Percentiles rank a stretch among this genome's conserved stretches.
Evolutionary conservation across 2,329 filamentous ascomycete species (phyloP).

Genomic region (Penicillium sp.): DNA sequence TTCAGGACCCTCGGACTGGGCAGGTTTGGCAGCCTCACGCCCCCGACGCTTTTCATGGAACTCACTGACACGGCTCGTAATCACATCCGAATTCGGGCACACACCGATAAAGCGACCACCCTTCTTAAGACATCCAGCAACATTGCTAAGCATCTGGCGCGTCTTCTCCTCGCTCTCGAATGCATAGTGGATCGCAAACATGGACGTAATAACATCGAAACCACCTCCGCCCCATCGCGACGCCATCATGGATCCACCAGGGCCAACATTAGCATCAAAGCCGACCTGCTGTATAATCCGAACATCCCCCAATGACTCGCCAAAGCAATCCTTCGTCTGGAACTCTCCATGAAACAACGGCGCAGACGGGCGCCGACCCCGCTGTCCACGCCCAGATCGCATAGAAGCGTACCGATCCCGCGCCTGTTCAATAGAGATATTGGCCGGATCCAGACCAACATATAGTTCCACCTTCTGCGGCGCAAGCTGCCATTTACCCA

Average conservation of each 20-base stretch:
- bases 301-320: slow-evolving; percentile 77
- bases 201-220: slow-evolving; percentile 96
- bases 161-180: slow-evolving; percentile 92
- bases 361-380: slow-evolving; percentile 54
- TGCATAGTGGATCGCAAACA: slow-evolving; percentile 99
- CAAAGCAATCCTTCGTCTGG: slow-evolving; percentile 88
- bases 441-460: slow-evolving; percentile 89
- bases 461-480: slow-evolving; percentile 91
- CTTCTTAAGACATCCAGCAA: slow-evolving; percentile 86
- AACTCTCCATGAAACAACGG: slow-evolving; percentile 82
- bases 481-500: slow-evolving; percentile 94
- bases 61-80: slow-evolving; percentile 73
- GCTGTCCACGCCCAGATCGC: slow-evolving; percentile 55
- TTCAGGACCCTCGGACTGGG: slow-evolving; percentile 37
- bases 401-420: slow-evolving; percentile 78
- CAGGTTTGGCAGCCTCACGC: slow-evolving; percentile 44
- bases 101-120: slow-evolving; percentile 92
- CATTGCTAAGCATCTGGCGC: slow-evolving; percentile 88
- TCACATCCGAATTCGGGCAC: slow-evolving; percentile 94
- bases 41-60: slow-evolving; percentile 64
- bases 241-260: slow-evolving; percentile 52
- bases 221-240: slow-evolving; percentile 72
- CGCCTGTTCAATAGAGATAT: slow-evolving; percentile 88
- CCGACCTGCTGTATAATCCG: slow-evolving; percentile 82
- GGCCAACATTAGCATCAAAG: slow-evolving; percentile 72